Base-by-base conservation (phyloP, 2,329 filamentous ascomycete genomes). In the Lecanoromycetidae sp. region DNA sequence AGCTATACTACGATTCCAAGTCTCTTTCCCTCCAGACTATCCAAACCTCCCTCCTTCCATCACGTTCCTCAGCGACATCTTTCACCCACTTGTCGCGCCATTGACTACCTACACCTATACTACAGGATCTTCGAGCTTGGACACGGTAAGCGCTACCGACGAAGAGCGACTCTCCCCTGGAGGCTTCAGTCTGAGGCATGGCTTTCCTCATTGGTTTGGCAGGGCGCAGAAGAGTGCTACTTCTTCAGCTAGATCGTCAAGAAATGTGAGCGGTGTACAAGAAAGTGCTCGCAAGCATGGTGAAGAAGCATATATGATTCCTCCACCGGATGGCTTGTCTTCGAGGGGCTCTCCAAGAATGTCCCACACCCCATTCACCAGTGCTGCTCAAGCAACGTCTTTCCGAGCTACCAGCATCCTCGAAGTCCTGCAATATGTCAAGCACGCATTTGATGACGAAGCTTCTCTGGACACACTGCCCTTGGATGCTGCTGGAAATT, bases 91-190 rank as follows among this genome's bases (percentile, higher is more conserved):
- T 34, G 81, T 96, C 55, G 87, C 88, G 6, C 88, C 91, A 30
- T 73, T 93, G 52, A 94, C 87, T n/a, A 94, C 87, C 3, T 93
- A 94, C 66, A 91, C 86, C 60, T 93, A 94, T 68, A 84, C 86
- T 34, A 87, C 85, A 52, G 81, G 83, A 48, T 78, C 83, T 29
- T 77, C 84, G 52, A 80, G 80, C 52, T 75, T 76, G 47, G 85
- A 84, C 39, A 86, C 85, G 0, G 82, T 88, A 52, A 90, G 84
- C 61, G 85, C 87, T 7, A 82, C 80, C 2, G 87, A 94, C 57
- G 80, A 86, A 27, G 85, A 93, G 60, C 73, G 84, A 12, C 68
- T 95, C 44, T 84, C 87, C 0, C 88, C 90, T 0, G 91, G 90
- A 2, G 85, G 87, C 0, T 94, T 95, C 67, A 94, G 84, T 58